These are phyloP conservation scores for Danielozyma ontarioensis DNA, from an alignment of 805 yeast genomes.

Conservation along the genomic window DNA sequence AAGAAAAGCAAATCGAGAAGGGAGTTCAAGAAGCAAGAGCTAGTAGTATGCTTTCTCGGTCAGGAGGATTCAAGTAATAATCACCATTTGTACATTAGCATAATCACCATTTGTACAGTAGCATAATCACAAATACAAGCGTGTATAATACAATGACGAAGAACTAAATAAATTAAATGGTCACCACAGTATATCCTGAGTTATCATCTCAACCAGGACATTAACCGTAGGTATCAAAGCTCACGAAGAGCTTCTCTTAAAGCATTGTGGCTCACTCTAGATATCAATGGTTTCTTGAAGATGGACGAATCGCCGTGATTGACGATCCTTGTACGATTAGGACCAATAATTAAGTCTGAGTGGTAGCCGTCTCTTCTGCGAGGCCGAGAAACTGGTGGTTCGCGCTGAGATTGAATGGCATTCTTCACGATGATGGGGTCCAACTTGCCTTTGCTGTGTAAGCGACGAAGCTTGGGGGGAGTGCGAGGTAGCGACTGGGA, in stretches of 20 bases:
- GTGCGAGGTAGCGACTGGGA: neutral
- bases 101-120: too few species aligned
- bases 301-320: constrained; percentile 40
- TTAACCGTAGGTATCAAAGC: too few species aligned
- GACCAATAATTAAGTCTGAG: constrained; percentile 38
- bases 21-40: constrained; percentile 16
- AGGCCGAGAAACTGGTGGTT: neutral
- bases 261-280: constrained; percentile 44
- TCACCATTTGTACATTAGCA: too few species aligned
- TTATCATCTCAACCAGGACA: too few species aligned
- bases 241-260: constrained; percentile 45
- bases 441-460: neutral
- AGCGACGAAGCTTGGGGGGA: neutral
- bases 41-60: constrained; percentile 5
- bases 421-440: neutral
- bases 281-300: constrained; percentile 27
- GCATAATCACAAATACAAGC: too few species aligned
- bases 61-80: too few species aligned
- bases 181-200: too few species aligned
- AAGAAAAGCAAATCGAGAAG: constrained; percentile 21
- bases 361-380: constrained; percentile 28
- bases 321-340: constrained; percentile 35
- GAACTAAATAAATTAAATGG: too few species aligned
- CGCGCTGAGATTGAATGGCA: neutral
- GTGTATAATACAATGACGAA: too few species aligned